A percentile compares a stretch with the other conserved stretches of the same genome.
Conservation (phyloP, 805 yeast species). For the Lipomyces japonicus region DNA sequence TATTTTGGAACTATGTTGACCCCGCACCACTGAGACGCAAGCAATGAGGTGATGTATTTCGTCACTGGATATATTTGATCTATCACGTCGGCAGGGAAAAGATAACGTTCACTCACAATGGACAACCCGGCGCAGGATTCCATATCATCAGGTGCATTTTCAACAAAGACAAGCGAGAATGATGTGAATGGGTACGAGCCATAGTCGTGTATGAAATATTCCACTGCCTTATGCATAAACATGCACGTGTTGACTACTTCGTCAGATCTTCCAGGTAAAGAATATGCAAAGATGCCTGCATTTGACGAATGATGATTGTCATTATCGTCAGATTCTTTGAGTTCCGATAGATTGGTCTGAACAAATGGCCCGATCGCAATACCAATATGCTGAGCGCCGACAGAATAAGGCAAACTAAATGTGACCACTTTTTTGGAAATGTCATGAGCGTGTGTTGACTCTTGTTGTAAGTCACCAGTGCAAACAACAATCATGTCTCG, state of each 20-base stretch:
- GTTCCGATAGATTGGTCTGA: slow-evolving; percentile 51
- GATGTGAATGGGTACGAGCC: slow-evolving; percentile 91
- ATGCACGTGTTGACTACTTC: slow-evolving; percentile 68
- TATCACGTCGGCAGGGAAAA: slow-evolving; percentile 69
- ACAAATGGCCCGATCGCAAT: slow-evolving; percentile 92
- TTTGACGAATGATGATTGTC: slow-evolving; percentile 35
- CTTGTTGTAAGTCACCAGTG: slow-evolving; percentile 47
- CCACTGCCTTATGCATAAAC: slow-evolving; percentile 73
- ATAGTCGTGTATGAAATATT: slow-evolving; percentile 77
- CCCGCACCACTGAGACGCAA: slow-evolving; percentile 92
- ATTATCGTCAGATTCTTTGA: slow-evolving; percentile 38
- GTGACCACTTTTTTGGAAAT: slow-evolving; percentile 66
- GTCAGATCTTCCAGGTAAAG: slow-evolving; percentile 54
- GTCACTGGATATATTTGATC: slow-evolving; percentile 76
- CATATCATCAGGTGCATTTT: slow-evolving; percentile 48
- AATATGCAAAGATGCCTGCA: slow-evolving; percentile 51
- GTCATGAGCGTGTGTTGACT: slow-evolving; percentile 70
- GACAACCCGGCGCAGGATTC: slow-evolving; percentile 74
- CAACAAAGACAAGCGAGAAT: slow-evolving; percentile 70
- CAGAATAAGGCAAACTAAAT: slow-evolving; percentile 74
- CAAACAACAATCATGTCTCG: slow-evolving; percentile 43
- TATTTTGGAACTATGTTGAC: slow-evolving; percentile 79
- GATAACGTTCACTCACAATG: slow-evolving; percentile 53
- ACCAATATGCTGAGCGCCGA: slow-evolving; percentile 90
- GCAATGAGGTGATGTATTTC: slow-evolving; percentile 59